Base-by-base conservation (phyloP, 176 grass and related monocot genomes). In the Coix lacrymajobi region DNA sequence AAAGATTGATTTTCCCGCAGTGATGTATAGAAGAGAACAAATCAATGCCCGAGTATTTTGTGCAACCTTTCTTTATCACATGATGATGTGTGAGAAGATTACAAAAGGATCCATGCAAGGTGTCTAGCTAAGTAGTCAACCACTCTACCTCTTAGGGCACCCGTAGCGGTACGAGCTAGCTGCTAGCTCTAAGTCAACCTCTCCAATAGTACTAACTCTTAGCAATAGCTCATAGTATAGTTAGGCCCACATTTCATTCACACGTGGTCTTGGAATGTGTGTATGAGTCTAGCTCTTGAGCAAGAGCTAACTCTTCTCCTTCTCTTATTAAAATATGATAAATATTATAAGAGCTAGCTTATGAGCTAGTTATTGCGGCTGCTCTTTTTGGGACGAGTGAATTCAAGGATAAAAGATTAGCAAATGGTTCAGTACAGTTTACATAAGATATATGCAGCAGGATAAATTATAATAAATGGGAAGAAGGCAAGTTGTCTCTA, bases 371-470 rank as follows among this genome's bases (percentile, higher is more conserved):
- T n/a, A n/a, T n/a, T n/a, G n/a, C n/a, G n/a, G n/a, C n/a, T n/a
- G n/a, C n/a, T n/a, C n/a, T n/a, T n/a, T n/a, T 85, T 73, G 83
- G 83, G 75, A 48, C 71, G 75, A 79, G 52, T 85, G 51, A 66
- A 73, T 64, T 51, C 76, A 64, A 52, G 75, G 75, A 73, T 85
- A 85, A 52, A 79, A 69, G 70, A 73, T 2, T 52, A 48, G 67
- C 67, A 31, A 85, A 64, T 79, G 66, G 56, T 22, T 51, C 40
- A 64, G 37, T 79, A n/a, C n/a, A 72, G 67, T 79, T 79, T 72
- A 52, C 67, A 40, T 17, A 54, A 61, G 38, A 85, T 70, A 49
- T 79, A 62, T 79, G 11, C 20, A 49, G 44, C 66, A 38, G 54
- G 54, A 79, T 64, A 79, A 71, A 86, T 40, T 57, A 57, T 57